Evolutionary conservation across 805 yeast genomes (phyloP), one percentile per base, ranked within the genome.

Genomic region (Jamesozyma spencerorum): DNA sequence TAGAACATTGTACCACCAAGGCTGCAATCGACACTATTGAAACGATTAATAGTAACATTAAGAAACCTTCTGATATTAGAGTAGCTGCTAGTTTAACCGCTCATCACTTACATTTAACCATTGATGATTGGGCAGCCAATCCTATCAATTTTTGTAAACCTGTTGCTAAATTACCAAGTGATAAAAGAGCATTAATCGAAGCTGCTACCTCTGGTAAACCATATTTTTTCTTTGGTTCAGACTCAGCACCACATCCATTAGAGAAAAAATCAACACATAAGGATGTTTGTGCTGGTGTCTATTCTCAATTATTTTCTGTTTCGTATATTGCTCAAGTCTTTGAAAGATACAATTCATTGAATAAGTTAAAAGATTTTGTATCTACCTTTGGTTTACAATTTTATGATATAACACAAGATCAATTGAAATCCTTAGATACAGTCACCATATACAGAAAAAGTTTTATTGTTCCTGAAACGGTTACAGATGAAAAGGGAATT

Each of bases 231-330:
- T 92, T 88, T 57, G 99, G 99, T 5, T 85, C 96, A 1, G 99
- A 92, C 61, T 85, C 96, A 18, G 99, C 99, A 24, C 99, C 98
- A 19, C 98, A 92, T 60, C 94, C 96, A 6, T 55, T 85, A 19
- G 74, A 75, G 47, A 79, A 79, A 44, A 94, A 94, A 63, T 70
- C 85, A 19, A 80, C 73, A 45, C 86, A 77, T 49, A 66, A 70
- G 29, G 90, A 88, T 18, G 97, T 90, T 14, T 86, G 97, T 54
- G 99, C 99, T n/a, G 99, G 99, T 55, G 96, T 92, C 7, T 92
- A 75, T 64, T 85, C 97, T 2, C 98, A 92, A 62, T 74, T 85
- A 18, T 75, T 75, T 51, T 95, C 83, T 2, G 62, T 92, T 15
- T 70, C 87, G 7, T 92, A 90, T 49, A 65, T 92, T 20, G 97